Conservation (phyloP, 768 basidiomycete species). For the Tulasnella sp. region DNA sequence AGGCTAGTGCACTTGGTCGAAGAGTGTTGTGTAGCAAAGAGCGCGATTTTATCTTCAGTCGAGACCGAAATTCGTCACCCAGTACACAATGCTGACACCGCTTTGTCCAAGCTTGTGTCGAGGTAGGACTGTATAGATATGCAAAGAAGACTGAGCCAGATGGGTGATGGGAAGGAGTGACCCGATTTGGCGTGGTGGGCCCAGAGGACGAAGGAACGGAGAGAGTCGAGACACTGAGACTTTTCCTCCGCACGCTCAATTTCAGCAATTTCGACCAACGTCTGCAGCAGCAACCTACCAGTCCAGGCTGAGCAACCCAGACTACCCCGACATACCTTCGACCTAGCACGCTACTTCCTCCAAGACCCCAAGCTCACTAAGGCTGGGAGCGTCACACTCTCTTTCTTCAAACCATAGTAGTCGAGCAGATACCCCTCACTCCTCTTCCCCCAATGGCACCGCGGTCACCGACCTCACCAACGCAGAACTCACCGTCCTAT, state of each 20-base stretch:
- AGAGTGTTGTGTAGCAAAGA: too few relatives aligned
- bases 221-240: neutral
- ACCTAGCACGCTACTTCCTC: neutral
- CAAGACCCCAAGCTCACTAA: neutral
- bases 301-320: neutral
- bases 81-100: neutral
- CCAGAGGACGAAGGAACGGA: neutral
- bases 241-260: neutral
- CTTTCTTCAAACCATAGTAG: neutral
- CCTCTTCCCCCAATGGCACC: constrained; percentile 1
- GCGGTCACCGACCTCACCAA: neutral
- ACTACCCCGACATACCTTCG: neutral
- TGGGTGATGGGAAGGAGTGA: neutral
- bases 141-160: neutral
- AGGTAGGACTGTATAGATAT: neutral
- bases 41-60: neutral
- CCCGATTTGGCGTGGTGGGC: neutral
- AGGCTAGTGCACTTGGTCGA: too few relatives aligned
- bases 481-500: constrained; percentile 20
- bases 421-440: neutral
- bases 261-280: neutral
- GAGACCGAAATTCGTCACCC: neutral
- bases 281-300: neutral
- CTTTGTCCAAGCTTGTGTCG: neutral
- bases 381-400: neutral